Base-by-base conservation (phyloP, 352 stramenopile genomes). In the Phytophthora boehmeriae region DNA sequence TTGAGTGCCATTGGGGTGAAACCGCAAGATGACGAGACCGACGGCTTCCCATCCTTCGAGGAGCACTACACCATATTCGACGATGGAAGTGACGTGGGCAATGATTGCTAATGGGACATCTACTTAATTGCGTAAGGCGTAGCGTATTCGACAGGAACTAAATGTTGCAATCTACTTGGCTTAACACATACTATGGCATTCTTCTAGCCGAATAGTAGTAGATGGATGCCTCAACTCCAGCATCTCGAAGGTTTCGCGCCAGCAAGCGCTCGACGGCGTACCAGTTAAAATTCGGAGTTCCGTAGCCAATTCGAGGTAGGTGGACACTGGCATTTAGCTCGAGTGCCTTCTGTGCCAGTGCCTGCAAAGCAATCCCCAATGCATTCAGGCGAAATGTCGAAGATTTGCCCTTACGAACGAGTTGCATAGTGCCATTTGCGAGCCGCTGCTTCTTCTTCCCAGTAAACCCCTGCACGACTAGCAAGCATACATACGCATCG, bases 221-320 rank as follows among this genome's bases (percentile, higher is more conserved):
- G 48, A 93, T 88, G 48, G 60, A 87, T 52, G 75, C 69, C 27
- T 74, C 35, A 22, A 89, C 69, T 8, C 77, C 78, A 13, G 57
- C 53, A 48, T 90, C 81, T 16, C 77, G 71, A 60, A 93, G 58
- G 30, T 84, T 75, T 6, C 83, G 79, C 48, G 83, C 79, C 53
- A 91, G 63, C 35, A 93, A 68, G 39, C 84, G 84, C 71, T 91
- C 84, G 28, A 91, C 84, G 9, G 81, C 80, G 63, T 93, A 93
- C 84, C 84, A 93, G 54, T 93, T 93, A 69, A 91, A 93, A 39
- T 76, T 66, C 2, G 84, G 80, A 16, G 84, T 91, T 42, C 81
- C 84, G 48, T 89, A 90, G 43, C 84, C 84, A 34, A 93, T 90
- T 39, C 84, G 81, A 23, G 84, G 84, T 59, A 93, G 78, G 78